These are phyloP conservation scores for Helichrysum umbraculigerum DNA, from an alignment of 129 eudicot genomes.

Conservation along the genomic window DNA sequence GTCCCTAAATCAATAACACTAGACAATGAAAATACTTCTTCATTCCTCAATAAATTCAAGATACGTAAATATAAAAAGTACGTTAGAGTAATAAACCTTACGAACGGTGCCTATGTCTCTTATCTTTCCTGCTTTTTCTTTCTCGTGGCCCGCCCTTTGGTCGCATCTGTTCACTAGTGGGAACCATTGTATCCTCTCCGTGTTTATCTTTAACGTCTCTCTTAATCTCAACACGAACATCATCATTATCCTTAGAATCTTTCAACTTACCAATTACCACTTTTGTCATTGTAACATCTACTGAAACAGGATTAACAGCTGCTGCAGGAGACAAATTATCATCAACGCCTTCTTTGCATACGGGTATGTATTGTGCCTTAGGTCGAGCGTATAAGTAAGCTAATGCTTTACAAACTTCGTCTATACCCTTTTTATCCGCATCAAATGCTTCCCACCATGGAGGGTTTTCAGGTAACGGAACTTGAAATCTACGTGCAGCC, in stretches of 20 bases:
- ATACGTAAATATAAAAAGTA: too few relatives aligned
- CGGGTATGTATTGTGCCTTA: conserved; percentile 77
- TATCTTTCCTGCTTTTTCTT: too few relatives aligned
- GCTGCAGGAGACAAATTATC: conserved; percentile 42
- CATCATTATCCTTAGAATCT: conserved; percentile 62
- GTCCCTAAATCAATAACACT: too few relatives aligned
- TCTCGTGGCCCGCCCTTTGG: too few relatives aligned
- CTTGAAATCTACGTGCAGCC: conserved; percentile 79
- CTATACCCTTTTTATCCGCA: conserved; percentile 81
- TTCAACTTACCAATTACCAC: conserved; percentile 55
- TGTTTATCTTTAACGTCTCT: conserved; percentile 39
- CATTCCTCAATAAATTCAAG: too few relatives aligned
- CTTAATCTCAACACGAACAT: conserved; percentile 29
- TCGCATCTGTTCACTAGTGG: neutral
- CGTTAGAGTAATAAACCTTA: too few relatives aligned
- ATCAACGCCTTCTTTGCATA: conserved; percentile 72
- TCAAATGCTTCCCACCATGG: conserved; percentile 99
- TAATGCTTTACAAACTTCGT: conserved; percentile 82
- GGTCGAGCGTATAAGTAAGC: conserved; percentile 79
- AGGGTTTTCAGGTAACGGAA: conserved; percentile 91
- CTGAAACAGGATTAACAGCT: conserved; percentile 35
- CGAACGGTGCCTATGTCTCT: conserved; percentile 38
- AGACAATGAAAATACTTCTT: too few relatives aligned
- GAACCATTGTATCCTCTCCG: too few relatives aligned
- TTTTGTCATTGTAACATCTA: too few relatives aligned